A percentile compares a stretch with the other conserved stretches of the same genome.
These are phyloP conservation scores for Eucalyptus polybractea DNA, from an alignment of 345 rosid species.

Conservation along the genomic window DNA sequence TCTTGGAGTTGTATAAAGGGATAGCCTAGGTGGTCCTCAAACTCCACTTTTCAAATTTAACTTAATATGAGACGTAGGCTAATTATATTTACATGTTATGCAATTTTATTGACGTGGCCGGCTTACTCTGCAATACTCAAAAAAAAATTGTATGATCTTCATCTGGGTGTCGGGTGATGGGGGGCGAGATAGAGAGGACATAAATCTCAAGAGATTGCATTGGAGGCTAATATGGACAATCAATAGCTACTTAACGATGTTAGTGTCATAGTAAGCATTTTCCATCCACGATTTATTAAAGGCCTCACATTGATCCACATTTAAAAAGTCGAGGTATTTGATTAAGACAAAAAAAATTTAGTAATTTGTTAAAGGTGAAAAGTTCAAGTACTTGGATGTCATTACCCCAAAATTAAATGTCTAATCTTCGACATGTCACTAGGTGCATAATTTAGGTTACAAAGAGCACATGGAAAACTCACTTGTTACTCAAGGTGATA, in stretches of 20 bases:
- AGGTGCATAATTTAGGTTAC: background rate
- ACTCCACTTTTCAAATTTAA: background rate
- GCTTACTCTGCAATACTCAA: too few species aligned
- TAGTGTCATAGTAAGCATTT: accelerated
- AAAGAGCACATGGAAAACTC: background rate
- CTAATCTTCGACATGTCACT: background rate
- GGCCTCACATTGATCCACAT: background rate
- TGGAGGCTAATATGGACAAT: background rate
- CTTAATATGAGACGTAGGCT: background rate
- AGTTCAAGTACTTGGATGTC: background rate
- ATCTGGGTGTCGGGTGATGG: background rate
- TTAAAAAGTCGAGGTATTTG: background rate
- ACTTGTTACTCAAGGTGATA: background rate
- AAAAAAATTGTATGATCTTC: too few species aligned
- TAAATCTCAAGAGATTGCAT: background rate
- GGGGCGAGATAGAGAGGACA: background rate
- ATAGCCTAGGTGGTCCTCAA: background rate
- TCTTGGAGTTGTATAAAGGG: background rate
- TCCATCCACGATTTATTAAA: background rate
- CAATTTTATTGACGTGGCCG: accelerated
- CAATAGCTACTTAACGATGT: background rate
- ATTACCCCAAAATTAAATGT: background rate
- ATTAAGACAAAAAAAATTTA: too few species aligned
- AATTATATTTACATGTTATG: too few species aligned
- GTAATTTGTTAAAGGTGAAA: background rate